These are phyloP conservation scores for Pestalotiopsis sp. DNA, from an alignment of 2,329 filamentous ascomycete species.

Conservation along the genomic window DNA sequence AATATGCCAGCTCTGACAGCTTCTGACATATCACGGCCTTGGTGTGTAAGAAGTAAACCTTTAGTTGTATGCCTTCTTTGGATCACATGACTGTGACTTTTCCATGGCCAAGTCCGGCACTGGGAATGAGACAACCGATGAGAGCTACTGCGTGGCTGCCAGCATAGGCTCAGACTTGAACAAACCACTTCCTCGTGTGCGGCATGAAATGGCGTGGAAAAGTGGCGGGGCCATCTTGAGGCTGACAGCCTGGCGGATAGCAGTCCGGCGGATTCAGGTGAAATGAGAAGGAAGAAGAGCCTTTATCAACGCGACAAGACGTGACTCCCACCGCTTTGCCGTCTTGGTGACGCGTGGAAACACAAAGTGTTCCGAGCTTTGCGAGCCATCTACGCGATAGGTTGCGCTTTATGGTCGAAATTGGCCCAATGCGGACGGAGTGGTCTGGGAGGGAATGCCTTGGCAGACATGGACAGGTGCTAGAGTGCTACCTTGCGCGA, in stretches of 20 bases:
- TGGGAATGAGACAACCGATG: background rate
- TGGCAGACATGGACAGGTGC: background rate
- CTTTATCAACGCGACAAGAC: slow-evolving; percentile 30
- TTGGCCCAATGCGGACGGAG: slow-evolving; percentile 7
- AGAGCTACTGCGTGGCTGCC: background rate
- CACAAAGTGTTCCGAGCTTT: slow-evolving; percentile 18
- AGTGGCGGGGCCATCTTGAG: background rate
- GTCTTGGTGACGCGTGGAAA: slow-evolving; percentile 29
- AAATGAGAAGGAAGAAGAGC: background rate
- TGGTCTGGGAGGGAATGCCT: background rate
- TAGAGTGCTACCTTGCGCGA: background rate
- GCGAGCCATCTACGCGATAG: slow-evolving; percentile 8
- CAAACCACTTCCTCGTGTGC: background rate
- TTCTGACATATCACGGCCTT: too few relatives aligned
- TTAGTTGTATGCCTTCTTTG: background rate
- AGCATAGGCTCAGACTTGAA: background rate
- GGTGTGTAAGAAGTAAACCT: background rate
- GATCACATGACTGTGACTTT: background rate
- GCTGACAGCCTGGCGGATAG: background rate
- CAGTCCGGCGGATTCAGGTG: background rate
- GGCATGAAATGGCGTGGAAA: background rate
- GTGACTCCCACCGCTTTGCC: slow-evolving; percentile 21
- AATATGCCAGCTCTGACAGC: background rate
- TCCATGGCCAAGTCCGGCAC: background rate
- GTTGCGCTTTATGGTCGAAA: slow-evolving; percentile 13